Evolutionary conservation across 768 basidiomycete species (phyloP).

Genomic region (Collybia sp.): DNA sequence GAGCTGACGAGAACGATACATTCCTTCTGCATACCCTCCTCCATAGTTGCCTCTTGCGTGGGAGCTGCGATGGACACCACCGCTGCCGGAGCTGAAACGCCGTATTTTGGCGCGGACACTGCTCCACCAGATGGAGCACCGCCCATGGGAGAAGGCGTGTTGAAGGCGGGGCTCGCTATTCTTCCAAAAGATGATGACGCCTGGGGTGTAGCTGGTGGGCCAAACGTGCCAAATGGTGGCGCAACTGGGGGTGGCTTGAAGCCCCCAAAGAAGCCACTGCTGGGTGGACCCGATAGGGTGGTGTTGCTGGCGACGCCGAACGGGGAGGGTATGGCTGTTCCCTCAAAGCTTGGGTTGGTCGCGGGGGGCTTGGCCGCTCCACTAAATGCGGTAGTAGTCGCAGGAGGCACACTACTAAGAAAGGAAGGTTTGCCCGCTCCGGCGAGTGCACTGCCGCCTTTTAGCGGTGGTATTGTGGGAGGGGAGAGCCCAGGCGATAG

Average conservation of each 20-base stretch:
- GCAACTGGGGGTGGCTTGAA: slow-evolving; percentile 3
- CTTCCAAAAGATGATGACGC: no score
- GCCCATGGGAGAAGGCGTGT: no score
- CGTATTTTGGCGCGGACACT: no score
- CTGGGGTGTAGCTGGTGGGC: neutral
- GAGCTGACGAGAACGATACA: slow-evolving; percentile 43
- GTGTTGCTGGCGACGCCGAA: neutral
- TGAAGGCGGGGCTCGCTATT: no score
- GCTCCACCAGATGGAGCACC: no score
- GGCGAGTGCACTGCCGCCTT: neutral
- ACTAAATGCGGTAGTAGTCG: neutral
- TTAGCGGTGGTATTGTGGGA: neutral
- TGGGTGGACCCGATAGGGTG: neutral
- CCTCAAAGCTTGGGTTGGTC: neutral
- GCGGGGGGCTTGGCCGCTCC: slow-evolving; percentile 1
- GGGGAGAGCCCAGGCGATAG: neutral
- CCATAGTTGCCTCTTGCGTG: slow-evolving; percentile 24
- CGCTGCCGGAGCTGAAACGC: neutral
- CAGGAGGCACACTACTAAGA: no score
- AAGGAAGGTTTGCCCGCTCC: no score
- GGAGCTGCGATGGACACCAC: slow-evolving; percentile 5
- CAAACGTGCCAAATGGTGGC: neutral
- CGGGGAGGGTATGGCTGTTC: neutral
- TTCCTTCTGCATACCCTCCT: slow-evolving; percentile 68
- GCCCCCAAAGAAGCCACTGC: neutral